Conservation (phyloP, 805 yeast genomes). For the baker's yeast (Saccharomyces cerevisiae) region DNA sequence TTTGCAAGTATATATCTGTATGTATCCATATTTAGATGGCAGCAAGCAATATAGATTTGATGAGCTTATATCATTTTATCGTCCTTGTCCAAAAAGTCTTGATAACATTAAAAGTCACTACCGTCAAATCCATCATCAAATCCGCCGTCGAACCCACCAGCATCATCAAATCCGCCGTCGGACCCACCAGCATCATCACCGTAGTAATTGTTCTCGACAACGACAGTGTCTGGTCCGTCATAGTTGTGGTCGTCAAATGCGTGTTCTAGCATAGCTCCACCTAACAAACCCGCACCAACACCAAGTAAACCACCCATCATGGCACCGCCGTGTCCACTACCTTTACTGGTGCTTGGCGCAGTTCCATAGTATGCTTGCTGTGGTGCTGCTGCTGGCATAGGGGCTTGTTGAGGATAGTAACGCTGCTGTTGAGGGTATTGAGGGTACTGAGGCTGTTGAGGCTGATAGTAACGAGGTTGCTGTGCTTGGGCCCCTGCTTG, state of each 20-base stretch:
- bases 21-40: not conserved
- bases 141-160: constrained; percentile 16
- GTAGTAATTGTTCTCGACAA: constrained; percentile 33
- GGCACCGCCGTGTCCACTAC: constrained; percentile 26
- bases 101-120: constrained; percentile 8
- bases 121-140: constrained; percentile 24
- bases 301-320: constrained; percentile 38
- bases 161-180: constrained; percentile 24
- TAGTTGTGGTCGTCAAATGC: constrained; percentile 30
- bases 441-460: constrained; percentile 17
- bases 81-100: not conserved
- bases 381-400: constrained; percentile 21
- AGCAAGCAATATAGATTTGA: not conserved
- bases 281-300: constrained; percentile 54
- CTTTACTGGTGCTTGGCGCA: constrained; percentile 22
- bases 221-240: constrained; percentile 11
- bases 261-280: constrained; percentile 47
- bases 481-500: constrained; percentile 12
- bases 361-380: constrained; percentile 15
- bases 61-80: not conserved
- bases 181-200: constrained; percentile 25
- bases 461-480: constrained; percentile 10
- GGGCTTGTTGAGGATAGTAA: constrained; percentile 17
- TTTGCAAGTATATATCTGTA: not conserved
- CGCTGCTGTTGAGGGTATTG: constrained; percentile 15